These are phyloP conservation scores for Arxiozyma heterogenica DNA, from an alignment of 1,139 yeast genomes.

Conservation along the genomic window DNA sequence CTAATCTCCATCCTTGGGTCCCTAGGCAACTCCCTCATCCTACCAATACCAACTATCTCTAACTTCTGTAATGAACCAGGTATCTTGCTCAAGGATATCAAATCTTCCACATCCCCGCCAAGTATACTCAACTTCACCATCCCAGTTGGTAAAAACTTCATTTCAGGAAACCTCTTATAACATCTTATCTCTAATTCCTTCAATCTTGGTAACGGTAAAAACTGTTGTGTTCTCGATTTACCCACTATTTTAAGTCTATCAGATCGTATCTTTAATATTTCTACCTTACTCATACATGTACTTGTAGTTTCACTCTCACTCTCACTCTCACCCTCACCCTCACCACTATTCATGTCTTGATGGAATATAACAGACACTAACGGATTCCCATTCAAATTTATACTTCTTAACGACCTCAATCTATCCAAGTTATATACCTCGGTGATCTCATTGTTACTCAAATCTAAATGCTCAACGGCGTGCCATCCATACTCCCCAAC, in stretches of 20 bases:
- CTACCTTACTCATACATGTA: not conserved
- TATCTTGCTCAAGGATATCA: not conserved
- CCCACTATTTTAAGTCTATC: not conserved
- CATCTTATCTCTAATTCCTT: not conserved
- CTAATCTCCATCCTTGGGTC: not conserved
- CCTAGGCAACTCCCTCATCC: not conserved
- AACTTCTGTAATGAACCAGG: not conserved
- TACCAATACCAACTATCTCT: not conserved
- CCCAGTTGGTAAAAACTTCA: not conserved
- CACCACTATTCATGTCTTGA: not conserved
- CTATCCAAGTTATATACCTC: slow-evolving; percentile 13
- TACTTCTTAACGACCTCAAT: slow-evolving; percentile 13
- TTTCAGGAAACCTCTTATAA: not conserved
- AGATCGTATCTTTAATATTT: not conserved
- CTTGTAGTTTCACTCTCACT: not conserved
- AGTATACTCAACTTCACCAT: not conserved
- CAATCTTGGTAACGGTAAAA: not conserved
- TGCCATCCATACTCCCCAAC: slow-evolving; percentile 15
- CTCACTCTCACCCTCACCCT: not conserved
- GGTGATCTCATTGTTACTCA: slow-evolving; percentile 19
- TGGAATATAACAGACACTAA: slow-evolving; percentile 6
- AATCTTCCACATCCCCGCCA: not conserved
- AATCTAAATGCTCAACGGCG: slow-evolving; percentile 18
- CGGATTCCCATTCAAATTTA: slow-evolving; percentile 22
- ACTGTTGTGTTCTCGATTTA: not conserved